Conservation (phyloP, 2,329 filamentous ascomycete genomes). For the Nemania sp. region DNA sequence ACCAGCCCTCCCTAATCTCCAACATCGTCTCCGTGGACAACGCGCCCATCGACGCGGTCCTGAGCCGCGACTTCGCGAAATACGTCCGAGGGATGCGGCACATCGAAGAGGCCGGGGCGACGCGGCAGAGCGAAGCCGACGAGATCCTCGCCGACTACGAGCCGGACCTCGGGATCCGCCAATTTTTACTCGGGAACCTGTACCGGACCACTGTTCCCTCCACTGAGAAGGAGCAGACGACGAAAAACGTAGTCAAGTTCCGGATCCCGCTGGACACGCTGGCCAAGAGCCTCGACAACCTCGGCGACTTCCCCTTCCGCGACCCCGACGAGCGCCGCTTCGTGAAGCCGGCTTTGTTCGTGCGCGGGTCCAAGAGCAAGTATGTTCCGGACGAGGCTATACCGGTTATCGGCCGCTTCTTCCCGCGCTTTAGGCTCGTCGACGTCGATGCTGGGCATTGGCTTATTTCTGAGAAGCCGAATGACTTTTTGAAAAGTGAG, state of each 20-base stretch:
- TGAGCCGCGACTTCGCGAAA: conserved; percentile 73
- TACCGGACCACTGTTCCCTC: conserved; percentile 50
- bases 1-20: conserved; percentile 66
- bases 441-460: conserved; percentile 84
- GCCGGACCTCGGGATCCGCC: conserved; percentile 74
- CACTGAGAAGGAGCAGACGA: not conserved
- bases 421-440: conserved; percentile 72
- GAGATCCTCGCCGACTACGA: conserved; percentile 76
- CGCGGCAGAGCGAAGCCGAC: conserved; percentile 77
- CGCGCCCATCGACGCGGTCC: conserved; percentile 78
- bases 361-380: conserved; percentile 74
- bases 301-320: conserved; percentile 89
- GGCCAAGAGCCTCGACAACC: conserved; percentile 66
- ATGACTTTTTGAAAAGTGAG: conserved; percentile 74
- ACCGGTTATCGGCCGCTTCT: conserved; percentile 79
- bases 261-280: conserved; percentile 77
- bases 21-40: conserved; percentile 88
- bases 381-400: conserved; percentile 82
- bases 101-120: conserved; percentile 70
- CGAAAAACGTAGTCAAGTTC: conserved; percentile 59
- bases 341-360: conserved; percentile 77
- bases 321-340: conserved; percentile 70
- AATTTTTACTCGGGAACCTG: conserved; percentile 90
- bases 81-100: conserved; percentile 85
- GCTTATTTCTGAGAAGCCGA: conserved; percentile 86